Conservation (phyloP, 1,284 basidiomycete species). For the Pseudozyma hubeiensis region DNA sequence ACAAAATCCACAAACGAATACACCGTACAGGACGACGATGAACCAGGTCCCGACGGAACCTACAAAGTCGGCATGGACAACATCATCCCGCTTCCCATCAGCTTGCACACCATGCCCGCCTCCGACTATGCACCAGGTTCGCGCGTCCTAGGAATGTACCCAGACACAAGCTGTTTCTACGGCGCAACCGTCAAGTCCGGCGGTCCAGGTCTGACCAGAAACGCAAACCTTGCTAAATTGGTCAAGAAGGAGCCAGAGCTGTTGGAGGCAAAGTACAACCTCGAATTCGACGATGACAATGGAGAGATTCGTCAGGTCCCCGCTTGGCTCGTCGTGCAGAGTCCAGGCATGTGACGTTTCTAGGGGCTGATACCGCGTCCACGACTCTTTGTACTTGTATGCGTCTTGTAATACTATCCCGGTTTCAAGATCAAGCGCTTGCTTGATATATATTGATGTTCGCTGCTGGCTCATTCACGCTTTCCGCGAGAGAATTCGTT, state of each 20-base stretch:
- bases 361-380: not conserved
- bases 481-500: too few species aligned
- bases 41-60: constrained; percentile 47
- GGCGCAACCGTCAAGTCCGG: constrained; percentile 63
- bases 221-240: constrained; percentile 35
- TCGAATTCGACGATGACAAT: constrained; percentile 67
- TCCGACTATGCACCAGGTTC: constrained; percentile 58
- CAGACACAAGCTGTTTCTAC: constrained; percentile 68
- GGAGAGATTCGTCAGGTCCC: constrained; percentile 63
- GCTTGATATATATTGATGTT: too few species aligned
- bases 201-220: constrained; percentile 55
- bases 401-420: constrained; percentile 14
- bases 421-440: too few species aligned
- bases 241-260: constrained; percentile 57
- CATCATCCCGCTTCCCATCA: constrained; percentile 64
- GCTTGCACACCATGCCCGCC: constrained; percentile 57
- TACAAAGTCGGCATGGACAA: constrained; percentile 49
- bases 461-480: too few species aligned
- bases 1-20: constrained; percentile 46
- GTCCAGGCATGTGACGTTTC: constrained; percentile 34
- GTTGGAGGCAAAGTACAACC: constrained; percentile 59
- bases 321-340: constrained; percentile 64
- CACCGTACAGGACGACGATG: constrained; percentile 48
- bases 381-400: constrained; percentile 26
- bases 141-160: constrained; percentile 66